Evolutionary conservation across 2,329 filamentous ascomycete species (phyloP).

Genomic region (Ilyonectria destructans): DNA sequence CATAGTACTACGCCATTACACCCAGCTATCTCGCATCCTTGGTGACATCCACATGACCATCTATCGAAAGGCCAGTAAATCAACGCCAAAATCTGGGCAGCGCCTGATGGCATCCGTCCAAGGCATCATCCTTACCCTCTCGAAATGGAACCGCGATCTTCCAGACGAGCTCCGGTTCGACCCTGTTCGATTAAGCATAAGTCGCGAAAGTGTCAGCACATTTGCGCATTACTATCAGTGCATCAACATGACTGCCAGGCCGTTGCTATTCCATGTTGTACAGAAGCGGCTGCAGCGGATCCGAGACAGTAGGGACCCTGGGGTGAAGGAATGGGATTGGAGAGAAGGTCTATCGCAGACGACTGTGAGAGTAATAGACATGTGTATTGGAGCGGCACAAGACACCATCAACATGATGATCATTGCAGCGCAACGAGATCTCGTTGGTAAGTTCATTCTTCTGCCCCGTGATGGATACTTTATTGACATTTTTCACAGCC

Average conservation of each 20-base stretch:
- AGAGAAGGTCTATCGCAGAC: constrained; percentile 62
- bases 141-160: constrained; percentile 15
- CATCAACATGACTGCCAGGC: constrained; percentile 71
- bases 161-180: constrained; percentile 68
- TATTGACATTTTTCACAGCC: constrained; percentile 49
- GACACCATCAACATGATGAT: constrained; percentile 49
- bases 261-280: constrained; percentile 69
- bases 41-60: constrained; percentile 62
- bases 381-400: constrained; percentile 63
- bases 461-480: not conserved
- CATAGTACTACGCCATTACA: constrained; percentile 45
- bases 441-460: constrained; percentile 60
- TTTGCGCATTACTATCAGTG: constrained; percentile 69
- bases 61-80: constrained; percentile 15
- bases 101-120: constrained; percentile 23
- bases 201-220: constrained; percentile 21
- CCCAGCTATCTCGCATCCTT: constrained; percentile 54
- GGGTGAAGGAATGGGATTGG: constrained; percentile 45
- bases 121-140: constrained; percentile 15
- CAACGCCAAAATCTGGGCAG: constrained; percentile 16
- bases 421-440: constrained; percentile 64
- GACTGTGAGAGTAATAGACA: constrained; percentile 67
- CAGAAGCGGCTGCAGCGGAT: constrained; percentile 60
- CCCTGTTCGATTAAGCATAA: constrained; percentile 44
- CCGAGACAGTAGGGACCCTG: constrained; percentile 33